phyloP scores from a whole-genome alignment of 768 basidiomycete genomes.

The Leccinum disarticulatum region DNA sequence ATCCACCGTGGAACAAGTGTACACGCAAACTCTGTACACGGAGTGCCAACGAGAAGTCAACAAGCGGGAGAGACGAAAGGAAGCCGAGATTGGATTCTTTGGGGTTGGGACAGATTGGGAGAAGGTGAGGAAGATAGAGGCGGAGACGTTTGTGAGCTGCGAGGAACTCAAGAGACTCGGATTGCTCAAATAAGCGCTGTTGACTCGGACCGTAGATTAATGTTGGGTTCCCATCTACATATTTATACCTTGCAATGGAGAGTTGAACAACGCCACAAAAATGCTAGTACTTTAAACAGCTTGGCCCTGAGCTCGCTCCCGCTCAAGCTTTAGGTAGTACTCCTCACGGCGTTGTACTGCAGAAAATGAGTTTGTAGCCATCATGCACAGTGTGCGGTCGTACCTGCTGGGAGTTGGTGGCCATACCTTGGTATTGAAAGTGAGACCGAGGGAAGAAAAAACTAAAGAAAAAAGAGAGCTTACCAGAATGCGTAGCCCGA shows the following conservation, averaged over 20 bases:
- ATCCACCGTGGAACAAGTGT: conserved; percentile 68
- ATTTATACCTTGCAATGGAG: conserved; percentile 28
- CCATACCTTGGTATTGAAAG: conserved; percentile 63
- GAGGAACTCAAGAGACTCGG: conserved; percentile 71
- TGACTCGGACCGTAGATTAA: conserved; percentile 14
- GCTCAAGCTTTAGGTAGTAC: conserved; percentile 85
- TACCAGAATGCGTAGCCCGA: conserved; percentile 85
- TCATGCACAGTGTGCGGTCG: conserved; percentile 31
- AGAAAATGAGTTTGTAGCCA: conserved; percentile 16
- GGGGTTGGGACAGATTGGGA: conserved; percentile 93
- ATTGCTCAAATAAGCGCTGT: conserved; percentile 41
- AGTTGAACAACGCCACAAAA: background rate
- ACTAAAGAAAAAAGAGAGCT: conserved; percentile 30
- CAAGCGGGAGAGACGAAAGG: conserved; percentile 64
- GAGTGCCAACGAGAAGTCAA: conserved; percentile 73
- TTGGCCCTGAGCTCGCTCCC: conserved; percentile 36
- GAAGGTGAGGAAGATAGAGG: conserved; percentile 72
- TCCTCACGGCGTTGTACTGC: conserved; percentile 81
- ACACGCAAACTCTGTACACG: conserved; percentile 65
- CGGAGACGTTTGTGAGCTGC: conserved; percentile 72
- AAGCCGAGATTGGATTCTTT: conserved; percentile 82
- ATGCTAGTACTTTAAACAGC: conserved; percentile 18
- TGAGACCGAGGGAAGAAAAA: conserved; percentile 28
- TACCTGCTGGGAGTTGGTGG: conserved; percentile 71
- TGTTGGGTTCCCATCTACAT: conserved; percentile 9